phyloP scores from a whole-genome alignment of 805 yeast genomes.

The Peterozyma toletana region DNA sequence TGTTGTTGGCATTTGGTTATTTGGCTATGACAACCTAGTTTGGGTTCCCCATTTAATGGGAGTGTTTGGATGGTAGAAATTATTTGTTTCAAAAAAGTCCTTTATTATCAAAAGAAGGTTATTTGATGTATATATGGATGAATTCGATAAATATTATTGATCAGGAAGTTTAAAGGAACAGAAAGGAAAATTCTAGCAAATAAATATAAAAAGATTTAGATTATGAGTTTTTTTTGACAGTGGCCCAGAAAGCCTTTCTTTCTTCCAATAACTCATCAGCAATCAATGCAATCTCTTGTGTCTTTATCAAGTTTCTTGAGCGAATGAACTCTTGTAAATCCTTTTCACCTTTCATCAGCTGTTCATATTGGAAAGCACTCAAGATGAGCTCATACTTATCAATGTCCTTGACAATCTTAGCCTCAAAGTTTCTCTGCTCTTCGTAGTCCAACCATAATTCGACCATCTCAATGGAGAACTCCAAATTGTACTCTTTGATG shows the following conservation, averaged over 20 bases:
- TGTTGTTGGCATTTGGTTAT: constrained; percentile 74
- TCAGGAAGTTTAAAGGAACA: too few species aligned
- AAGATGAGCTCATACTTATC: constrained; percentile 85
- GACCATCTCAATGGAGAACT: constrained; percentile 55
- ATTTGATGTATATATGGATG: too few species aligned
- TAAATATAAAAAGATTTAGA: neutral
- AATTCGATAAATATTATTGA: too few species aligned
- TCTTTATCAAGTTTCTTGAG: constrained; percentile 56
- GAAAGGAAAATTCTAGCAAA: too few species aligned
- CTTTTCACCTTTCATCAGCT: constrained; percentile 44
- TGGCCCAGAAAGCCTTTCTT: constrained; percentile 34
- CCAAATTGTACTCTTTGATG: constrained; percentile 55
- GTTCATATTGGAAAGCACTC: constrained; percentile 82
- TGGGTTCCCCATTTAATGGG: constrained; percentile 2
- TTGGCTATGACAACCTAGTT: constrained; percentile 82
- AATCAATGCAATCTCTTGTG: constrained; percentile 63
- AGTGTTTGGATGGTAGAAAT: neutral
- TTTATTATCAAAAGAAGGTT: too few species aligned
- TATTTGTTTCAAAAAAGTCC: too few species aligned
- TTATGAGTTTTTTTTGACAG: constrained; percentile 3
- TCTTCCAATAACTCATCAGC: constrained; percentile 50
- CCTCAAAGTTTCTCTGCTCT: constrained; percentile 72
- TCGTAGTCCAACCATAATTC: constrained; percentile 88
- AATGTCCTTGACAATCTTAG: constrained; percentile 85
- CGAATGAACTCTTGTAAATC: constrained; percentile 65